These are phyloP conservation scores for Verticillium tricorpus DNA, from an alignment of 2,329 filamentous ascomycete species.

Conservation along the genomic window DNA sequence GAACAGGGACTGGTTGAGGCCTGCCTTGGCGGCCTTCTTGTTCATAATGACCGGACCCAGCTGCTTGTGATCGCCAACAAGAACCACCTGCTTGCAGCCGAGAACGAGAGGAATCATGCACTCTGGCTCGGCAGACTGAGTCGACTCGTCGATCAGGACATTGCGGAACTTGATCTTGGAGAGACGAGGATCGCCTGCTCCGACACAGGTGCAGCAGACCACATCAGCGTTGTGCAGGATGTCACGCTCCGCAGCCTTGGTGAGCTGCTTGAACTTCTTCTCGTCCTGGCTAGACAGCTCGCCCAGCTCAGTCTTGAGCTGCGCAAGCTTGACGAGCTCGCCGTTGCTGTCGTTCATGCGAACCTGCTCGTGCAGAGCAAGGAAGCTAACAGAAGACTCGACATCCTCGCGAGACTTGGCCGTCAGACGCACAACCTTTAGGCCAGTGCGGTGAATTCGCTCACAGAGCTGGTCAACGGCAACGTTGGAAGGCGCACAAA, in stretches of 20 bases:
- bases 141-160: conserved; percentile 96
- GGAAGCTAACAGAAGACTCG: conserved; percentile 93
- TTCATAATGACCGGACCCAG: conserved; percentile 99
- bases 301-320: conserved; percentile 86
- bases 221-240: conserved; percentile 95
- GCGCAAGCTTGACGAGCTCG: conserved; percentile 85
- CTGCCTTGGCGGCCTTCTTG: conserved; percentile 98
- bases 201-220: conserved; percentile 97
- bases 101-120: conserved; percentile 98
- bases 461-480: conserved; percentile 98
- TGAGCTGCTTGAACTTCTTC: conserved; percentile 97
- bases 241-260: conserved; percentile 88
- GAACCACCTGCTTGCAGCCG: conserved; percentile 97
- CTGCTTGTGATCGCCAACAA: conserved; percentile 97
- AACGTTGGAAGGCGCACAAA: conserved; percentile 97
- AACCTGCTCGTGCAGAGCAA: conserved; percentile 94
- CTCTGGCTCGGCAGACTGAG: conserved; percentile 94
- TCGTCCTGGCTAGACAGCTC: conserved; percentile 94
- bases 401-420: conserved; percentile 98
- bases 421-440: conserved; percentile 97
- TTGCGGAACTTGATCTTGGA: conserved; percentile 98
- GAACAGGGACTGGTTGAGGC: conserved; percentile 96
- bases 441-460: conserved; percentile 86
- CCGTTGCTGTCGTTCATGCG: conserved; percentile 96
- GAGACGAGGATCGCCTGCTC: conserved; percentile 90